Conservation (phyloP, 2,329 filamentous ascomycete genomes). For the Aspergillus caelatus region DNA sequence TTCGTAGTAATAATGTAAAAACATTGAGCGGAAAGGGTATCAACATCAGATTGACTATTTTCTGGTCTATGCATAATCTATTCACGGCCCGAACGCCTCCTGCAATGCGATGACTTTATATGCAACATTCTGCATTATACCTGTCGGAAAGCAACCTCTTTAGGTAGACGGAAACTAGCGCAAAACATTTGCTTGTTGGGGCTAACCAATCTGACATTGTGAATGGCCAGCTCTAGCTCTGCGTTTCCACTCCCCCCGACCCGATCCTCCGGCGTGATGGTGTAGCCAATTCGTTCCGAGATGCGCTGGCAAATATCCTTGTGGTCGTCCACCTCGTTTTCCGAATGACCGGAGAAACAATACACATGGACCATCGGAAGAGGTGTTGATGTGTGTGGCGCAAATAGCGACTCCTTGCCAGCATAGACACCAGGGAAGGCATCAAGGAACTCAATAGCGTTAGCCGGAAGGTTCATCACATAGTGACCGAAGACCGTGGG, state of each 20-base stretch:
- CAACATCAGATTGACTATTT: conserved; percentile 18
- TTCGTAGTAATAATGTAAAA: neutral
- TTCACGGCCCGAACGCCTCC: conserved; percentile 20
- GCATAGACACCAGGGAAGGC: conserved; percentile 78
- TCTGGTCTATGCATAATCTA: conserved; percentile 15
- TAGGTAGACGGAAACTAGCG: conserved; percentile 83
- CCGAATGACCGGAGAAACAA: conserved; percentile 84
- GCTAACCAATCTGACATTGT: conserved; percentile 80
- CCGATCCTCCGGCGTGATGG: conserved; percentile 58
- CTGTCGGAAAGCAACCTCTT: conserved; percentile 73
- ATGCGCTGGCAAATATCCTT: conserved; percentile 69
- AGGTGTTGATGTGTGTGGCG: conserved; percentile 58
- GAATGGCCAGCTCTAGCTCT: conserved; percentile 60
- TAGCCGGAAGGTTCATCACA: conserved; percentile 96
- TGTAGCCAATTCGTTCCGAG: conserved; percentile 61
- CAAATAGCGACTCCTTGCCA: conserved; percentile 68
- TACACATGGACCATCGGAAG: conserved; percentile 91
- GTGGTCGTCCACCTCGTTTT: conserved; percentile 66
- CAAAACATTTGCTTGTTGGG: conserved; percentile 98
- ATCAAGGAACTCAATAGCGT: conserved; percentile 80
- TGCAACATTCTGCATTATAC: conserved; percentile 14
- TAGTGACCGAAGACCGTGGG: conserved; percentile 86
- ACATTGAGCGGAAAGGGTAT: conserved; percentile 16
- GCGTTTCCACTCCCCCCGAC: conserved; percentile 57
- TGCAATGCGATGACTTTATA: conserved; percentile 15